Conservation (phyloP, 805 yeast species). For the Spathaspora passalidarum region DNA sequence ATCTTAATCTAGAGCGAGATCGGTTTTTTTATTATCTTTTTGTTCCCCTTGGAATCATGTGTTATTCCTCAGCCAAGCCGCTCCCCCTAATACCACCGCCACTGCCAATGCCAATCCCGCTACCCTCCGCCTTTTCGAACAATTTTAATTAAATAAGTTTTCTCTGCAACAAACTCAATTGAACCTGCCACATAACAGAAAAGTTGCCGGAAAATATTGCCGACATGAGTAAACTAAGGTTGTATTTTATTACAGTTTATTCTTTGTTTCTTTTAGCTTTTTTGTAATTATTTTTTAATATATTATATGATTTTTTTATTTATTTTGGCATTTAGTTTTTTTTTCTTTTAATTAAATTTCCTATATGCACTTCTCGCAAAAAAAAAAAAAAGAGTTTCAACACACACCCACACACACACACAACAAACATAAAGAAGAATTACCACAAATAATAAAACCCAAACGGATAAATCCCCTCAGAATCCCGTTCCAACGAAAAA, state of each 20-base stretch:
- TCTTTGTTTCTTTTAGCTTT: neutral
- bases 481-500: conserved; percentile 1
- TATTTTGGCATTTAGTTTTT: neutral
- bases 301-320: neutral
- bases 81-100: no score
- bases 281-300: neutral
- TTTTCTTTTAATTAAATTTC: neutral
- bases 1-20: neutral
- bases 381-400: neutral
- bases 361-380: neutral
- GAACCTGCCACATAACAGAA: no score
- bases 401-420: neutral
- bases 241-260: neutral
- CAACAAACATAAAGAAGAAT: neutral
- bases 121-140: no score
- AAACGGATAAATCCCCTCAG: conserved; percentile 1
- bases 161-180: no score
- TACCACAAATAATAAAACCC: neutral
- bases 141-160: no score
- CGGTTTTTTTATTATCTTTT: neutral
- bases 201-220: no score
- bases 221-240: no score
- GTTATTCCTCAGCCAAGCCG: neutral
- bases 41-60: neutral
- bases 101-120: no score